Base-by-base conservation (phyloP, 257 asterid genomes). In the Avicennia marina region DNA sequence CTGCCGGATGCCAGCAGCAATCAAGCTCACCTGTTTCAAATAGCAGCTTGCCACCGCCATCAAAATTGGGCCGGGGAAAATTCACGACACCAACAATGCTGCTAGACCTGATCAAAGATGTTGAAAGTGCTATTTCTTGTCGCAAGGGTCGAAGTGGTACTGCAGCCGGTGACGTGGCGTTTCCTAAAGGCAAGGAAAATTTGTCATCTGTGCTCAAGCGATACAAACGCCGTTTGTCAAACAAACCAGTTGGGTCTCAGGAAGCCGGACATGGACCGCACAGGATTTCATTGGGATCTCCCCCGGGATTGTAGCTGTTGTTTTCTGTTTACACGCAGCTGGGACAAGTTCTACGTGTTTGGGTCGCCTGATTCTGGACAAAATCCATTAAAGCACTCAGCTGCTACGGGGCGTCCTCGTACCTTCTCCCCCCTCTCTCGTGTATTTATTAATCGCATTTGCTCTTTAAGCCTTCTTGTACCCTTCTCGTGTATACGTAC, bases 151-250 rank as follows among this genome's bases (percentile, higher is more conserved):
- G 99, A 64, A 71, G 94, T 13, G 99, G 99, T 40, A 93, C 99
- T 21, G 97, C 99, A 25, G 99, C 99, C 4, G 97, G 99, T n/a
- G 99, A 89, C 7, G 97, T 93, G n/a, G 99, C 99, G 38, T 93
- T 89, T 39, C 99, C 96, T 1, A 78, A 77, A 75, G 99, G 99
- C 17, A 93, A 93, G 72, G 90, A 77, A 27, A 93, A 93, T 62
- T 62, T 93, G 75, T 86, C 96, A 12, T 79, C 99, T 0, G 99
- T 89, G 21, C 94, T 93, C 19, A 93, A 93, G 64, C 80, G 99
- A 26, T 93, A 93, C 72, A 93, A 86, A 52, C 95, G 99, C 0
- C 83, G 97, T 1, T 60, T 93, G 71, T 72, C 97, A 8, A 84
- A 61, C 24, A 87, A 79, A 68, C 81, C 91, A 7, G 83, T 57